Base-by-base conservation (phyloP, 495 filamentous ascomycete genomes). In the Pyrenopolyporus hunteri region DNA sequence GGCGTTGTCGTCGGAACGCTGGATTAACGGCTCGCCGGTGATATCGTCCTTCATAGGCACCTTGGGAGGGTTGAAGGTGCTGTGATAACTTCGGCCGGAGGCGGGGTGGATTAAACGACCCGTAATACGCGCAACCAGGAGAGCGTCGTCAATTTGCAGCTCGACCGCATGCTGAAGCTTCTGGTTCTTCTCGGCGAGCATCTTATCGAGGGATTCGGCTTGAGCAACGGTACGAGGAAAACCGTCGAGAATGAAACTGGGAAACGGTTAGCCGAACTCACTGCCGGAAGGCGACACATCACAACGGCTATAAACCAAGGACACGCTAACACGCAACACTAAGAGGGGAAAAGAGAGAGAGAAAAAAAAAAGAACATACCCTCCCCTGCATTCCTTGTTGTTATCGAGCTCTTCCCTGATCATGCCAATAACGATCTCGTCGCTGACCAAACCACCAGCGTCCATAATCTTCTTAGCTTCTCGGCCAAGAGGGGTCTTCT, bases 391-490 rank as follows among this genome's bases (percentile, higher is more conserved):
- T 78, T 98, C 93, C 51, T 75, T 63, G 78, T 99, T 99, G 80
- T 83, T 90, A 64, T 96, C 89, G 16, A 99, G 83, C 83, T 99
- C 93, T 74, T 85, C 87, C 85, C 91, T 91, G 80, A 99, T 99
- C 95, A 99, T 99, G 74, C 92, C 89, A 72, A 99, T 86, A 83
- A 99, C 92, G 73, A 99, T 99, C 74, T 98, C 95, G 73, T 99
- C 94, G 76, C 91, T 96, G 70, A 99, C 94, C 52, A 99, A 85
- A 53, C 92, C 94, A 67, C 94, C 94, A 71, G 92, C 87, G 69
- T 99, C 93, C 94, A 99, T 99, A 77, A 99, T 99, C 87, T 99
- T 99, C 88, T 99, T 99, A 56, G 94, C 94, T 80, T 97, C 92
- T 74, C 88, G 86, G 57, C 94, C 94, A 61, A 99, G 85, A 16